These are phyloP conservation scores for Populus euphratica DNA, from an alignment of 345 rosid species.

Conservation along the genomic window DNA sequence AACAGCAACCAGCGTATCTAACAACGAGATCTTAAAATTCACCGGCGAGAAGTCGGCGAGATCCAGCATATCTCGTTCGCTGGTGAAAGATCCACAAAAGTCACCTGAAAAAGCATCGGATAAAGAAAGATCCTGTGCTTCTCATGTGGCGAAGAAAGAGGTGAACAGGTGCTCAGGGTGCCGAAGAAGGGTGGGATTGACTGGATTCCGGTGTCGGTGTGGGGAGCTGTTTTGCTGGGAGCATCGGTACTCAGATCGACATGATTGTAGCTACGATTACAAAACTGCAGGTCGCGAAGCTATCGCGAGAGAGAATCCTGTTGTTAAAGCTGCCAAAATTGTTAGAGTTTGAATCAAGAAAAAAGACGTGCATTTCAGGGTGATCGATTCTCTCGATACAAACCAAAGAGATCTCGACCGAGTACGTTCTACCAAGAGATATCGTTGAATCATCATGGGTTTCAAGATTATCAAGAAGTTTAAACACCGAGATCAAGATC, in stretches of 20 bases:
- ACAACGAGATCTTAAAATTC: slow-evolving; percentile 42
- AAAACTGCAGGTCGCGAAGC: slow-evolving; percentile 89
- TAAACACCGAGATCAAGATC: slow-evolving; percentile 6
- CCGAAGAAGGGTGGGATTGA: slow-evolving; percentile 77
- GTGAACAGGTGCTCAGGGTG: slow-evolving; percentile 93
- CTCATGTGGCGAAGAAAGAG: slow-evolving; percentile 42
- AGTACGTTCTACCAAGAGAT: slow-evolving; percentile 1
- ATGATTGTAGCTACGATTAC: slow-evolving; percentile 89
- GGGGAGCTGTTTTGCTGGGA: slow-evolving; percentile 90
- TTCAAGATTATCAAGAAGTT: neutral
- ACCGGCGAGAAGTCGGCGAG: slow-evolving; percentile 43
- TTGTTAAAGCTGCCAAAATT: slow-evolving; percentile 93
- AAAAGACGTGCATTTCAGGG: neutral
- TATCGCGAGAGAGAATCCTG: slow-evolving; percentile 89
- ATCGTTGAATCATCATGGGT: neutral
- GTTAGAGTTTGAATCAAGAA: slow-evolving; percentile 51
- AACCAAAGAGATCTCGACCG: neutral
- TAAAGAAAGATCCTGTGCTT: neutral
- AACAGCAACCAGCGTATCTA: slow-evolving; percentile 7
- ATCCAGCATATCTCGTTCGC: slow-evolving; percentile 43
- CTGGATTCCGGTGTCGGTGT: slow-evolving; percentile 94
- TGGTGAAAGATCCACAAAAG: neutral
- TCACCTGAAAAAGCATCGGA: neutral
- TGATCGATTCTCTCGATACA: slow-evolving; percentile 22
- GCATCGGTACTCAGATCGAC: slow-evolving; percentile 96